A percentile compares a stretch with the other conserved stretches of the same genome.
These are phyloP conservation scores for Draba incana DNA, from an alignment of 345 rosid species.

Conservation along the genomic window DNA sequence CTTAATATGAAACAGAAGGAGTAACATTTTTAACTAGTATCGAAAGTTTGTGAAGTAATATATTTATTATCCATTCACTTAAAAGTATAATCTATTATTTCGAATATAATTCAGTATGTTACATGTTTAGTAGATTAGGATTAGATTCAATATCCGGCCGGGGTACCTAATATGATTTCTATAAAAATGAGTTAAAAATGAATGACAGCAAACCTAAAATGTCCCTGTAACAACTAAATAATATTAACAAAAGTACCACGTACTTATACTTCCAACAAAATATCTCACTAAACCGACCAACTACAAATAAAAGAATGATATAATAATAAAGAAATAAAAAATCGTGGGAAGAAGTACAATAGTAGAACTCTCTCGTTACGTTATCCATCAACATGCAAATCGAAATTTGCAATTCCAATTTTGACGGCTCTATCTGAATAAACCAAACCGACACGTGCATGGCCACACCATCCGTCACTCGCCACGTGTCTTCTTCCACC, in stretches of 20 bases:
- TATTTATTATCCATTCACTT: too few relatives aligned
- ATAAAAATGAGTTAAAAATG: neutral
- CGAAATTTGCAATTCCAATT: neutral
- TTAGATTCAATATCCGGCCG: too few relatives aligned
- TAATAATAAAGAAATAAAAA: slow-evolving; percentile 1
- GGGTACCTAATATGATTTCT: neutral
- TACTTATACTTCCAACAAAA: slow-evolving; percentile 9
- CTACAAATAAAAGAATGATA: neutral
- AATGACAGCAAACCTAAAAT: slow-evolving; percentile 23
- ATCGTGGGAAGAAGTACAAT: slow-evolving; percentile 22
- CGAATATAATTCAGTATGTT: too few relatives aligned
- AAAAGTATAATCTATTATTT: too few relatives aligned
- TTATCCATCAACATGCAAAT: slow-evolving; percentile 36
- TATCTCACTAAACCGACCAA: slow-evolving; percentile 26
- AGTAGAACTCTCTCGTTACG: slow-evolving; percentile 24
- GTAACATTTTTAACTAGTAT: too few relatives aligned
- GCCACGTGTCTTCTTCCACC: slow-evolving; percentile 35
- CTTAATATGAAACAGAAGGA: too few relatives aligned
- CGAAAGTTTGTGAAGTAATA: too few relatives aligned
- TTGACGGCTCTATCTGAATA: neutral
- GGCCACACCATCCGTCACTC: slow-evolving; percentile 8
- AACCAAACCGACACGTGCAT: slow-evolving; percentile 31
- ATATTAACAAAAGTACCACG: slow-evolving; percentile 18
- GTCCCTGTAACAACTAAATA: neutral
- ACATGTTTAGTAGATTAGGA: too few relatives aligned